Percentiles rank a stretch among this genome's conserved stretches.
These are phyloP conservation scores for Aquanectria penicillioides DNA, from an alignment of 2,329 filamentous ascomycete genomes.

Conservation along the genomic window DNA sequence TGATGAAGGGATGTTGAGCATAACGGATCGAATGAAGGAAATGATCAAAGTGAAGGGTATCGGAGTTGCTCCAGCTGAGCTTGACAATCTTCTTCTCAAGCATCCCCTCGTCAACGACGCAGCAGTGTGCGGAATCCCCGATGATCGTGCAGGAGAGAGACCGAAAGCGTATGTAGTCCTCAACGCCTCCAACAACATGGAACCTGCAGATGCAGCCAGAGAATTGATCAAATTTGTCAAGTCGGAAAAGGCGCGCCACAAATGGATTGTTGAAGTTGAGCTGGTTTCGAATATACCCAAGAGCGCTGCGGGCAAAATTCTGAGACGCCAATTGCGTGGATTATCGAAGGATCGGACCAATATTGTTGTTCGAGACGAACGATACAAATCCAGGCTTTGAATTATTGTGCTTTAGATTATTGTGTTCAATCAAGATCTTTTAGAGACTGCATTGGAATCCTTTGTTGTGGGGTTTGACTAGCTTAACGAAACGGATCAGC, in stretches of 20 bases:
- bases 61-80: constrained; percentile 69
- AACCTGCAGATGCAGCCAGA: constrained; percentile 36
- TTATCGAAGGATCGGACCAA: not conserved
- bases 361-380: not conserved
- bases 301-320: constrained; percentile 57
- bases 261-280: constrained; percentile 62
- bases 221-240: constrained; percentile 58
- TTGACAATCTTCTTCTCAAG: constrained; percentile 70
- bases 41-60: constrained; percentile 76
- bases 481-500: too few species aligned
- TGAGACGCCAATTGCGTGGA: not conserved
- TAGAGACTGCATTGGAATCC: too few species aligned
- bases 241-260: constrained; percentile 64
- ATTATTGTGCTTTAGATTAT: too few species aligned
- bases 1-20: constrained; percentile 63
- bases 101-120: constrained; percentile 66
- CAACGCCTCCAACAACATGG: constrained; percentile 44
- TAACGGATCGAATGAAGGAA: constrained; percentile 72
- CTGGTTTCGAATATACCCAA: constrained; percentile 67
- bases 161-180: constrained; percentile 67
- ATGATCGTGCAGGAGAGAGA: constrained; percentile 65
- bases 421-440: too few species aligned
- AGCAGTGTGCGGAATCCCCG: constrained; percentile 62
- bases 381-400: too few species aligned
- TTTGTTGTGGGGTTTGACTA: too few species aligned